phyloP scores from a whole-genome alignment of 1,139 yeast genomes.

The Wickerhamomyces sp. region DNA sequence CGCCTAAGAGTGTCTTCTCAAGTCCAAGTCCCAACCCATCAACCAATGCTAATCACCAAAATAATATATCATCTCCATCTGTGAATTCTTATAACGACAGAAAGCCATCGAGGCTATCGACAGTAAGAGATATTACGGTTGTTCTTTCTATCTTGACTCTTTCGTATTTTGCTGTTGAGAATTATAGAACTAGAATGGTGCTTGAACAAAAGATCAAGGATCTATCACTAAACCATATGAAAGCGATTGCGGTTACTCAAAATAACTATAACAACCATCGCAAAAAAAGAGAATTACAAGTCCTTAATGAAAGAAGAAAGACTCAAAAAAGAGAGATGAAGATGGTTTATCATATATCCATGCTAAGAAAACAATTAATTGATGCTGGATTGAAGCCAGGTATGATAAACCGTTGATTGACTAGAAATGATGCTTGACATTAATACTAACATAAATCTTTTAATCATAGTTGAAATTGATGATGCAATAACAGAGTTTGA shows the following conservation, averaged over 20 bases:
- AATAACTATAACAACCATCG: conserved; percentile 36
- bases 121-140: conserved; percentile 23
- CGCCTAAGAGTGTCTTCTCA: neutral
- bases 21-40: neutral
- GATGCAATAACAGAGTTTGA: conserved; percentile 52
- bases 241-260: conserved; percentile 41
- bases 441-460: conserved; percentile 6
- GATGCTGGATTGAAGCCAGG: conserved; percentile 52
- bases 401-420: no score
- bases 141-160: conserved; percentile 25
- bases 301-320: conserved; percentile 43
- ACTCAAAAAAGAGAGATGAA: conserved; percentile 49
- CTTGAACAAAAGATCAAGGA: conserved; percentile 39
- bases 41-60: neutral
- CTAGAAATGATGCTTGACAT: no score
- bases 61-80: neutral
- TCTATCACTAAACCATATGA: conserved; percentile 37
- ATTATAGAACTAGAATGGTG: conserved; percentile 39
- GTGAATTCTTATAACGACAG: neutral
- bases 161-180: conserved; percentile 48
- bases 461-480: conserved; percentile 35
- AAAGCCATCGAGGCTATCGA: conserved; percentile 5
- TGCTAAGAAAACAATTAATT: conserved; percentile 52
- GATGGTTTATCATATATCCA: conserved; percentile 61
- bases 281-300: conserved; percentile 44